Base-by-base conservation (phyloP, 2,329 filamentous ascomycete species). In the Fusarium subglutinans region DNA sequence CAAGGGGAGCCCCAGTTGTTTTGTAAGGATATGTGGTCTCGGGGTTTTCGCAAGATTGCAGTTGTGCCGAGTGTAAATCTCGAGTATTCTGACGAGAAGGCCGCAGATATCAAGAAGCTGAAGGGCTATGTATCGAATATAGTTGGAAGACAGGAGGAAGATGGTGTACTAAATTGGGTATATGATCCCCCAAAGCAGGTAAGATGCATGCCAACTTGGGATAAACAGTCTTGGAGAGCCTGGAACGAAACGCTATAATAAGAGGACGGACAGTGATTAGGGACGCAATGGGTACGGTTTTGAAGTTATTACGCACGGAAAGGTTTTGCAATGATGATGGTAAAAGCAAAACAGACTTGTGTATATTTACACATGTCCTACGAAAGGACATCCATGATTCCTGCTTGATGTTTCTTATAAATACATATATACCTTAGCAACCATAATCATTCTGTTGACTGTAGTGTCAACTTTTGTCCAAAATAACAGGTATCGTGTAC, bases 1-100 rank as follows among this genome's bases (percentile, higher is more conserved):
- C 84, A 87, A 69, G 88, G 88, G 6, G 89, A 91, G 77, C 87
- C 89, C 4, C 84, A 85, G 61, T 76, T 90, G 17, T 87, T 90
- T 48, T 87, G 86, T 70, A 90, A 90, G 66, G 89, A 91, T 69
- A 63, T 90, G 73, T 91, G 88, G 87, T 82, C 75, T 20, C 71
- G 77, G 10, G 87, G 87, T 6, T 84, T 84, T 66, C 82, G 85
- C 18, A 88, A 84, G 73, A 88, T 90, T 69, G 88, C 88, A 0
- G 87, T 89, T 2, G 82, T 90, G 15, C 89, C 89, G 0, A 84
- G 82, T 6, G 84, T 91, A 6, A 90, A 88, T 70, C 78, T 91
- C 5, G 88, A 86, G 66, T 90, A 91, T 74, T 83, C 83, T 8
- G 81, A 88, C 69, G 82, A 85, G 5, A 81, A 80, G 8, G 86